A percentile compares a stretch with the other conserved stretches of the same genome.
phyloP scores from a whole-genome alignment of 208 protist species.

The Trypanosoma avium region DNA sequence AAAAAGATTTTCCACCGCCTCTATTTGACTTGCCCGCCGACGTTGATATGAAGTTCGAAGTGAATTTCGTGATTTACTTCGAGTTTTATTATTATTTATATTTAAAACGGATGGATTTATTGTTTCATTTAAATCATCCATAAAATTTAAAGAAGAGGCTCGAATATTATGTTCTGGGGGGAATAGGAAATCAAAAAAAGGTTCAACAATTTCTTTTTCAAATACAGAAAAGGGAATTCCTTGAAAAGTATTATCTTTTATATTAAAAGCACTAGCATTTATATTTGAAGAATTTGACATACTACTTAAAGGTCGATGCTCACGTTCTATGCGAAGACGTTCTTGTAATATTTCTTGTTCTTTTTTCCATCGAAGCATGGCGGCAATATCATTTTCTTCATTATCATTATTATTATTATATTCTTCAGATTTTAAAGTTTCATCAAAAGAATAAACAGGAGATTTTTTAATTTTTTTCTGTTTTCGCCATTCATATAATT shows the following conservation, averaged over 20 bases:
- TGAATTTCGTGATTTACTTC: neutral
- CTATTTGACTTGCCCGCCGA: conserved; percentile 27
- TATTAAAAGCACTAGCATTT: neutral
- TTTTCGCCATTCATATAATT: conserved; percentile 15
- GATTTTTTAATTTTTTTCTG: neutral
- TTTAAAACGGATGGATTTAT: neutral
- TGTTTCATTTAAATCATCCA: neutral
- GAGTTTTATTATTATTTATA: too few relatives aligned
- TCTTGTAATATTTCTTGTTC: neutral
- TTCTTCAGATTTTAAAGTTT: neutral
- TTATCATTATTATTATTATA: neutral
- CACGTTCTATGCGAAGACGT: neutral
- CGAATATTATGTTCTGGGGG: neutral
- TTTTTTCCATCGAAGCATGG: conserved; percentile 20
- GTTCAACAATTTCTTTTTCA: conserved; percentile 50
- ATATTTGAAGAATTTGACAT: neutral
- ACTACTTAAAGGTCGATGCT: neutral
- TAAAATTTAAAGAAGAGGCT: neutral
- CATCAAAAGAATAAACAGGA: too few relatives aligned
- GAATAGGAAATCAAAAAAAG: conserved; percentile 47
- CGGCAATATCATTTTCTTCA: conserved; percentile 1
- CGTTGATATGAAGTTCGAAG: conserved; percentile 17
- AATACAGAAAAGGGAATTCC: conserved; percentile 57
- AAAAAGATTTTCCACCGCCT: conserved; percentile 54
- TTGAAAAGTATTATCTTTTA: neutral